Evolutionary conservation across 495 filamentous ascomycete genomes (phyloP).

Genomic region (Talaromyces borbonicus): DNA sequence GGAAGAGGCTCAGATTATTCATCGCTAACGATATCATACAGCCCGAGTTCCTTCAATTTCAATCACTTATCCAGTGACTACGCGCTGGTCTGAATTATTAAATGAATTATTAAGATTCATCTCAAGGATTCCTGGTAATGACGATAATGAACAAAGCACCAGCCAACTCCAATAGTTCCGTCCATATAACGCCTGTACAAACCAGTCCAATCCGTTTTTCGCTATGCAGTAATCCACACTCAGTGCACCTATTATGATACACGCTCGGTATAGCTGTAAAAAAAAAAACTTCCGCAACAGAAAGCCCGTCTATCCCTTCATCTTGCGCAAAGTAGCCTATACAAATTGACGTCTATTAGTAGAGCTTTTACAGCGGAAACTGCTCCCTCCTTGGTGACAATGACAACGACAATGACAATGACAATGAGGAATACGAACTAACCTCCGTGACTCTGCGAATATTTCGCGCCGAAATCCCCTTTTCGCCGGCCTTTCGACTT

Average conservation of each 20-base stretch:
- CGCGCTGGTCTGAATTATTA: too few species aligned
- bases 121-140: too few species aligned
- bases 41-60: too few species aligned
- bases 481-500: conserved; percentile 63
- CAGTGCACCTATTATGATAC: too few species aligned
- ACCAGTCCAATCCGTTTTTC: background rate
- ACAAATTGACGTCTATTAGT: background rate
- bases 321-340: conserved; percentile 64
- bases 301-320: conserved; percentile 55
- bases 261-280: too few species aligned
- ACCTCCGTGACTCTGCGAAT: conserved; percentile 73
- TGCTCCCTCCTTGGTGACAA: background rate
- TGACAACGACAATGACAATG: background rate
- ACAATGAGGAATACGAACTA: background rate
- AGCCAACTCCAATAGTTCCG: too few species aligned
- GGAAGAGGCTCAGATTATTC: too few species aligned
- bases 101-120: too few species aligned
- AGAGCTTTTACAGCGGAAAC: background rate
- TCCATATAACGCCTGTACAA: background rate
- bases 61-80: too few species aligned
- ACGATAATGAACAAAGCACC: too few species aligned
- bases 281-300: too few species aligned
- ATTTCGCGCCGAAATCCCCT: conserved; percentile 59
- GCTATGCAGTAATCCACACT: background rate
- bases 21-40: too few species aligned